Evolutionary conservation across 1,284 basidiomycete species (phyloP), one percentile per base, ranked within the genome.

Genomic region (Polyporus tsugae): DNA sequence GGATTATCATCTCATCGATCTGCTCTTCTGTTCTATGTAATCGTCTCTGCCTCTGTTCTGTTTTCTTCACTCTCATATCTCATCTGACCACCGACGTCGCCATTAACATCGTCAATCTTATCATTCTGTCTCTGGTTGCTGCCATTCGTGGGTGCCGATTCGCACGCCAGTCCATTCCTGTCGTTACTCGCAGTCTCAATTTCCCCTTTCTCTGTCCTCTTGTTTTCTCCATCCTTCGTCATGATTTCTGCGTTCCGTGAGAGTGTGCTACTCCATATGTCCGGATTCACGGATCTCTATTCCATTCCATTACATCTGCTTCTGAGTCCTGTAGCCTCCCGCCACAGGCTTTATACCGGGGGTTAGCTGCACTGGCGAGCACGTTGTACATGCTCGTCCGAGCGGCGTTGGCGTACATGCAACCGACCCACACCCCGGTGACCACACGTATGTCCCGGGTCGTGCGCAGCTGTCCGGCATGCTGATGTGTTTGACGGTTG

Each of bases 1-100:
- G 69, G 71, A 72, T 70, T 66, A 41, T 55, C 69, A 67, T 70
- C 71, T 72, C 67, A 69, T 70, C 62, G 64, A 70, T 68, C 69
- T 73, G 72, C 72, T 71, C 63, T 67, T 69, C 44, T 66, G 67
- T 71, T 69, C 49, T 64, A 70, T 73, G 67, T 71, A 69, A 57
- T 59, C 63, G 42, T 67, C 65, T 60, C 22, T 36, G 58, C 13
- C 58, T 62, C 67, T 68, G 63, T 60, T 52, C 64, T 61, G 59
- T 60, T 60, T 61, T 61, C 33, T 64, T 38, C 63, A 25, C 39
- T 25, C 38, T 29, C 19, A 17, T 44, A n/a, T 64, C 44, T 62
- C 58, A 49, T 55, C 63, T 60, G 46, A 25, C 38, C 53, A n/a
- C 7, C 60, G 22, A 41, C 60, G 17, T 59, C 39, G 4, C 41